Evolutionary conservation across 2,329 filamentous ascomycete species (phyloP).

Genomic region (Talaromyces sp.): DNA sequence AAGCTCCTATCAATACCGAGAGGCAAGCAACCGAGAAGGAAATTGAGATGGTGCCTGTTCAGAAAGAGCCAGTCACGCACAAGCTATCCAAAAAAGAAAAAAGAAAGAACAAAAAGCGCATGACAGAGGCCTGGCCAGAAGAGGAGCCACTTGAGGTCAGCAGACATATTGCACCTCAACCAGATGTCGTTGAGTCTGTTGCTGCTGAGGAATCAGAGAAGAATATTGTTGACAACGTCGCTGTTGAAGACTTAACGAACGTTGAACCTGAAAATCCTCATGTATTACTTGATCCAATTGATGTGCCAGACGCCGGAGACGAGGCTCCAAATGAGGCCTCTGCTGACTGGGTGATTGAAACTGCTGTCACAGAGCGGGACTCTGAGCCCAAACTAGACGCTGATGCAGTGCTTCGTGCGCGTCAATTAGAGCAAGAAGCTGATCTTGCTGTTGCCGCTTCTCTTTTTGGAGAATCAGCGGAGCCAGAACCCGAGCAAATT

Average conservation of each 20-base stretch:
- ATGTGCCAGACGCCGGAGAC: conserved; percentile 9
- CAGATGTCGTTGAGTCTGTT: neutral
- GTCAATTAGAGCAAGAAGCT: conserved; percentile 17
- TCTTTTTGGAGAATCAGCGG: conserved; percentile 6
- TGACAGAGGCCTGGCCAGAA: neutral
- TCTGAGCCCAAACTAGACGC: conserved; percentile 7
- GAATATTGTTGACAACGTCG: neutral
- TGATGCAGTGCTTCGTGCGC: conserved; percentile 11
- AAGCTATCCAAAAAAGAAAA: conserved; percentile 19
- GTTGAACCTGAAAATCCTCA: neutral
- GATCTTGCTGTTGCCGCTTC: conserved; percentile 18
- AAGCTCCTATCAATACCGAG: neutral
- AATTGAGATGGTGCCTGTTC: neutral
- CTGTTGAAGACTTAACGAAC: neutral
- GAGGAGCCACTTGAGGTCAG: neutral
- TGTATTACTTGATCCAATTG: conserved; percentile 20
- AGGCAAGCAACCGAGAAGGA: neutral
- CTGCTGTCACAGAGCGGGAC: neutral
- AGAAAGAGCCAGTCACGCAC: conserved; percentile 8
- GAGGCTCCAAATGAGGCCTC: neutral
- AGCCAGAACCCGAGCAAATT: conserved; percentile 16
- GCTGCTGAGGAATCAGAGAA: neutral
- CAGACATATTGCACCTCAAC: neutral
- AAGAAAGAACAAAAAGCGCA: conserved; percentile 16
- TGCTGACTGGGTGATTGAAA: neutral